A percentile compares a stretch with the other conserved stretches of the same genome.
Conservation (phyloP, 495 filamentous ascomycete genomes). For the Talaromyces borbonicus region DNA sequence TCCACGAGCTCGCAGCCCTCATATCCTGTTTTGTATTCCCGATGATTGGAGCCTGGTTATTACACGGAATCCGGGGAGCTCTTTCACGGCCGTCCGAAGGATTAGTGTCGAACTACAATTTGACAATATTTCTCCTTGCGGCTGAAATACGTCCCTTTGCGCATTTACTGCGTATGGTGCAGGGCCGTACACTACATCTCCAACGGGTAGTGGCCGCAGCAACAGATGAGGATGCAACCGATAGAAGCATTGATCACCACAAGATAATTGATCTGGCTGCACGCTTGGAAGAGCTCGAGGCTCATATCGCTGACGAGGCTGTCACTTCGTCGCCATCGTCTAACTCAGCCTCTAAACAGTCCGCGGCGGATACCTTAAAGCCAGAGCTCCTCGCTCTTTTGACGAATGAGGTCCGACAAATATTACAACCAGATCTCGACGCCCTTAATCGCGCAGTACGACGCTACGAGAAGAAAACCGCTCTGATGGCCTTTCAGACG, state of each 20-base stretch:
- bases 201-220: conserved; percentile 60
- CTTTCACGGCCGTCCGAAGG: conserved; percentile 78
- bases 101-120: conserved; percentile 81
- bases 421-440: conserved; percentile 73
- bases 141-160: conserved; percentile 74
- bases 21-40: conserved; percentile 72
- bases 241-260: conserved; percentile 22
- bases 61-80: conserved; percentile 64
- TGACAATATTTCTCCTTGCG: conserved; percentile 87
- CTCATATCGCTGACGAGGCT: conserved; percentile 37
- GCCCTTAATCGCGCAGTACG: conserved; percentile 82
- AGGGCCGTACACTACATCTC: conserved; percentile 70
- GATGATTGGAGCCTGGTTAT: conserved; percentile 62
- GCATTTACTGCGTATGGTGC: conserved; percentile 72
- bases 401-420: conserved; percentile 49
- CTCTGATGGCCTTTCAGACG: conserved; percentile 59
- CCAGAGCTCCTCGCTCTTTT: conserved; percentile 37
- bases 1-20: conserved; percentile 65
- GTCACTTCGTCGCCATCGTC: conserved; percentile 10
- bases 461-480: conserved; percentile 85
- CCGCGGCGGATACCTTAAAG: conserved; percentile 10
- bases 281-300: conserved; percentile 65
- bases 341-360: neutral
- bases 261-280: conserved; percentile 47
- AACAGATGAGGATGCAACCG: conserved; percentile 29